phyloP scores from a whole-genome alignment of 2,329 filamentous ascomycete genomes.

The Diaporthe amygdali region DNA sequence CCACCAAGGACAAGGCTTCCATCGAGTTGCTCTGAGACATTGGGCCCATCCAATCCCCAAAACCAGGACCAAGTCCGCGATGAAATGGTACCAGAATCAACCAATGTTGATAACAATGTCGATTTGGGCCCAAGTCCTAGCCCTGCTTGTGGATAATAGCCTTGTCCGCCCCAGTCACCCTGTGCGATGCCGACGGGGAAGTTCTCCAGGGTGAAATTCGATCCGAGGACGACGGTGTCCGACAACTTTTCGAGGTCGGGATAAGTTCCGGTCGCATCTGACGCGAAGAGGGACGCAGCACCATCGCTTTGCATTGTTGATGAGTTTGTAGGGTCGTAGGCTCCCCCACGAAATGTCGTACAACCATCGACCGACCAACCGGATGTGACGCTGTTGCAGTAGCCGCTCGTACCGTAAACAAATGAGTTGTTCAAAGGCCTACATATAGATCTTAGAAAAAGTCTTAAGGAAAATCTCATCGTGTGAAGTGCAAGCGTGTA shows the following conservation, averaged over 20 bases:
- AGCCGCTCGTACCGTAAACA: neutral
- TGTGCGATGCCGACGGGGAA: neutral
- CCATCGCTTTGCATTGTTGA: no score
- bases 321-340: neutral
- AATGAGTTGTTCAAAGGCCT: neutral
- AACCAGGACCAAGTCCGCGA: neutral
- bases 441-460: neutral
- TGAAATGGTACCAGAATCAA: neutral
- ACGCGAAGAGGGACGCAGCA: neutral
- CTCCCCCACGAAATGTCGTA: neutral
- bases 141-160: neutral
- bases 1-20: slow-evolving; percentile 19
- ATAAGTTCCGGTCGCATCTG: neutral
- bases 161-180: neutral
- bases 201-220: neutral
- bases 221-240: neutral
- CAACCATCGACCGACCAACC: neutral
- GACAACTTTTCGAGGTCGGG: neutral
- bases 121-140: neutral
- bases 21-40: neutral
- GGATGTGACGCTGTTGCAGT: neutral
- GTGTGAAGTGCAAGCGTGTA: neutral
- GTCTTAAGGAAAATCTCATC: neutral
- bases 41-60: neutral
- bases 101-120: neutral